Base-by-base conservation (phyloP, 1,139 yeast species). In the Geotrichum fermentans region DNA sequence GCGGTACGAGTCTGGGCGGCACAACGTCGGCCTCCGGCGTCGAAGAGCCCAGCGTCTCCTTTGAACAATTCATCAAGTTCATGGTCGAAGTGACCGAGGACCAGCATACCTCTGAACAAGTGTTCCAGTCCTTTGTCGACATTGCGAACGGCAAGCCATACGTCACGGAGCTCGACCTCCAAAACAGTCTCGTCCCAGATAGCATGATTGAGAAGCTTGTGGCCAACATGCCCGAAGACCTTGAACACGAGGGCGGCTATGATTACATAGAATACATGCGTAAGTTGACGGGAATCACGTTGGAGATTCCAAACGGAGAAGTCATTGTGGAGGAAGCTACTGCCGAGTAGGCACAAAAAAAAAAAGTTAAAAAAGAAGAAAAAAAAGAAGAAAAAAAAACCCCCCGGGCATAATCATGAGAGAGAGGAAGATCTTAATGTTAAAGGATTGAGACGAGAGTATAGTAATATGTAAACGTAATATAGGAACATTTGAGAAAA, bases 61-160 rank as follows among this genome's bases (percentile, higher is more conserved):
- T 67, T 56, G 71, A 67, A 50, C 70, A 68, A 51, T 69, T 69
- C 51, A 69, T 70, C 51, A 61, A 58, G 41, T 69, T 66, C 52
- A 66, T 70, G 72, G 71, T 69, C 11, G 68, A 65, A 33, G 70
- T 64, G 14, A 64, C 70, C 7, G 72, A 69, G 45, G 74, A 70
- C 50, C 70, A 67, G 47, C 67, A 66, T 40, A 63, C 71, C 6
- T 62, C 71, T 4, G 70, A 66, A 48, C 74, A 70, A 54, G 71
- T 70, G 1, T 58, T 63, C 41, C 66, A 65, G 47, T 67, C 73
- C 26, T 69, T 70, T 56, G 58, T 62, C 40, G 73, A 69, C 22
- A 66, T 70, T 46, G 70, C 73, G 2, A 63, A 63, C 40, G 72
- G 72, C 28, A 70, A 71, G 55, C 61, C 63, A 29, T 67, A 66